Evolutionary conservation across 768 basidiomycete species (phyloP).

Genomic region (Auriculariales sp.): DNA sequence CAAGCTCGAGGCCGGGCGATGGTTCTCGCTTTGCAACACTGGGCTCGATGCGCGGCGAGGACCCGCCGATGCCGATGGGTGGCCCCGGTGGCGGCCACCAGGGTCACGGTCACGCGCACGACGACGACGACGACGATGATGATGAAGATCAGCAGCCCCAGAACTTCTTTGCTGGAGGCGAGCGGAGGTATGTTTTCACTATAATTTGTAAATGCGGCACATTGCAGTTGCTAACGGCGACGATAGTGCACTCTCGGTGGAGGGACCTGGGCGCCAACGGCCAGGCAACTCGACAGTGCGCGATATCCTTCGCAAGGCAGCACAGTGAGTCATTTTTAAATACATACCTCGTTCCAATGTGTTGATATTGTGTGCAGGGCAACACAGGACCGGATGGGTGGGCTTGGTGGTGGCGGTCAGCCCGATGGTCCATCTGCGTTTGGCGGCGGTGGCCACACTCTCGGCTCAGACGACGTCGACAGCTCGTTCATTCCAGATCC

Average conservation of each 20-base stretch:
- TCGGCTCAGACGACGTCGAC: slow-evolving; percentile 84
- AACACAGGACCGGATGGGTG: slow-evolving; percentile 23
- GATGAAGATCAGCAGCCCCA: slow-evolving; percentile 36
- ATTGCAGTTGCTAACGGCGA: neutral
- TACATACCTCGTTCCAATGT: neutral
- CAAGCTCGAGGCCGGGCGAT: slow-evolving; percentile 11
- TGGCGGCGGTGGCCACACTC: slow-evolving; percentile 60
- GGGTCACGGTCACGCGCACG: slow-evolving; percentile 19
- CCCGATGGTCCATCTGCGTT: slow-evolving; percentile 26
- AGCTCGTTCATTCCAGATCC: slow-evolving; percentile 69
- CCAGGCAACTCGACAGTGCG: slow-evolving; percentile 39
- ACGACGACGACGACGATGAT: slow-evolving; percentile 38
- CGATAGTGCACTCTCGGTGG: slow-evolving; percentile 68
- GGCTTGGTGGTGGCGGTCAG: slow-evolving; percentile 6
- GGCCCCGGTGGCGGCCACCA: slow-evolving; percentile 1
- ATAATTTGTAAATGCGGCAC: neutral
- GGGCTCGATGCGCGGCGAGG: slow-evolving; percentile 15
- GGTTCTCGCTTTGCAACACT: slow-evolving; percentile 22
- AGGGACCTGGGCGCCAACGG: slow-evolving; percentile 50
- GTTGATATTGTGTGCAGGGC: slow-evolving; percentile 1
- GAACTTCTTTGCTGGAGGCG: slow-evolving; percentile 88
- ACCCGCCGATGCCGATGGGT: slow-evolving; percentile 9
- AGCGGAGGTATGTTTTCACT: slow-evolving; percentile 48
- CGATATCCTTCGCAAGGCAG: slow-evolving; percentile 67
- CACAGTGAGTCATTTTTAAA: slow-evolving; percentile 38